phyloP scores from a whole-genome alignment of 306 rosid genomes.

The Medicago arabica region DNA sequence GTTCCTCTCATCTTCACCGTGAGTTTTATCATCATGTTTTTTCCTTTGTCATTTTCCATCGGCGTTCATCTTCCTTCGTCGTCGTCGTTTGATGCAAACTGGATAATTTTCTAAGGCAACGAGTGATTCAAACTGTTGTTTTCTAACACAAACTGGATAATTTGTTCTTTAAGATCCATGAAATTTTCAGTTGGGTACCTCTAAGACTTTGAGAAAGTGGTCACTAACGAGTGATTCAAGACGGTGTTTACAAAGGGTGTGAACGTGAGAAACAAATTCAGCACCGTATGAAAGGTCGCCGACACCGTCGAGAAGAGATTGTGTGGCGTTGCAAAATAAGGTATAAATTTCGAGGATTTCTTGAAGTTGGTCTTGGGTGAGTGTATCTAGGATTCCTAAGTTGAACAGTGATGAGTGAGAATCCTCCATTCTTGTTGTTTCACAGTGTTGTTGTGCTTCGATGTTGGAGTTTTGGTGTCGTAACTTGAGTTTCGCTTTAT shows the following conservation, averaged over 20 bases:
- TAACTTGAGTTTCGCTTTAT: too few relatives aligned
- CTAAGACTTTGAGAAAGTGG: slow-evolving; percentile 72
- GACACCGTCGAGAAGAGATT: slow-evolving; percentile 59
- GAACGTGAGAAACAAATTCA: slow-evolving; percentile 65
- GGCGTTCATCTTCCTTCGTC: too few relatives aligned
- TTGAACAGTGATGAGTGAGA: slow-evolving; percentile 48
- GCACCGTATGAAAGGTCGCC: slow-evolving; percentile 67
- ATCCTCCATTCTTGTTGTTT: slow-evolving; percentile 41
- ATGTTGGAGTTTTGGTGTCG: slow-evolving; percentile 13
- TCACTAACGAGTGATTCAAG: slow-evolving; percentile 74
- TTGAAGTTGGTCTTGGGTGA: slow-evolving; percentile 48
- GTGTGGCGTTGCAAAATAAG: slow-evolving; percentile 65
- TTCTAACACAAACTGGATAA: too few relatives aligned
- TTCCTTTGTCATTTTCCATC: too few relatives aligned
- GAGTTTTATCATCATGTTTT: too few relatives aligned
- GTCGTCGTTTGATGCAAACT: too few relatives aligned
- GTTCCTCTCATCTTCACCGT: too few relatives aligned
- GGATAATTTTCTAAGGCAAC: too few relatives aligned
- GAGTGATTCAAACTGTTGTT: too few relatives aligned
- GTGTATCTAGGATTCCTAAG: slow-evolving; percentile 57
- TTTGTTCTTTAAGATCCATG: not conserved
- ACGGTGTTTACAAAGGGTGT: slow-evolving; percentile 63
- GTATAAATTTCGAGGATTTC: slow-evolving; percentile 58
- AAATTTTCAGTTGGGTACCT: slow-evolving; percentile 55
- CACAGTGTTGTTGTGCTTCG: not conserved